These are phyloP conservation scores for Phylloporus sp. DNA, from an alignment of 768 basidiomycete species.

Conservation along the genomic window DNA sequence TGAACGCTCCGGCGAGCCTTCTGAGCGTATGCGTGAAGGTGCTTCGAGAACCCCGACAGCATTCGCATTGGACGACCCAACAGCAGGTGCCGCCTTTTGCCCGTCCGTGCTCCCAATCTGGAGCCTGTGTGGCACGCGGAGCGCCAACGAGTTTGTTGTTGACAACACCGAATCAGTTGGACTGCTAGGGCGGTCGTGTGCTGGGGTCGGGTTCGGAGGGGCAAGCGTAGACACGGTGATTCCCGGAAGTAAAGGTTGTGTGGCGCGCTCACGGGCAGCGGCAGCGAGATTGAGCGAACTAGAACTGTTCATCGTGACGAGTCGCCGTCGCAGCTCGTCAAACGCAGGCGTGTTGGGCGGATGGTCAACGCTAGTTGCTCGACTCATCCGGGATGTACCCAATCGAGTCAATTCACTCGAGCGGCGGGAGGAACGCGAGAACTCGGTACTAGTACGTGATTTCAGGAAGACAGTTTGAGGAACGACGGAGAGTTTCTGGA, in stretches of 20 bases:
- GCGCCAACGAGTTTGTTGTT: constrained; percentile 58
- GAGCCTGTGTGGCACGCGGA: constrained; percentile 55
- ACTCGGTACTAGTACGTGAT: constrained; percentile 37
- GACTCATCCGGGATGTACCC: constrained; percentile 48
- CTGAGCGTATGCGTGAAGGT: constrained; percentile 61
- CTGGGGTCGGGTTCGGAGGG: constrained; percentile 15
- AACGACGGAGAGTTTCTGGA: constrained; percentile 85
- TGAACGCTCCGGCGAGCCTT: constrained; percentile 67
- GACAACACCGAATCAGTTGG: constrained; percentile 83
- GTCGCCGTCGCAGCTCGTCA: constrained; percentile 72
- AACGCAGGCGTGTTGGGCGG: constrained; percentile 53
- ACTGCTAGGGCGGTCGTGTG: constrained; percentile 61
- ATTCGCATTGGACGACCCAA: constrained; percentile 81
- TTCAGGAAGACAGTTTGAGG: constrained; percentile 90
- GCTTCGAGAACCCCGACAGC: constrained; percentile 81
- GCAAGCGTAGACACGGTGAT: constrained; percentile 15
- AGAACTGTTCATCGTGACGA: constrained; percentile 75
- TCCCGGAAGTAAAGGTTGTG: constrained; percentile 13
- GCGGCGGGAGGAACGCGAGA: constrained; percentile 39
- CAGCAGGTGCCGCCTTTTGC: constrained; percentile 84
- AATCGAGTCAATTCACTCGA: constrained; percentile 42
- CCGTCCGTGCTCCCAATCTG: constrained; percentile 72
- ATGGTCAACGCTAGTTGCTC: constrained; percentile 47
- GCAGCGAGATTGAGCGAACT: constrained; percentile 49
- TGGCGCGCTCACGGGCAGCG: constrained; percentile 39